Evolutionary conservation across 148 eudicot genomes (phyloP), one percentile per base, ranked within the genome.

Genomic region (Rhododendron ferrugineum): DNA sequence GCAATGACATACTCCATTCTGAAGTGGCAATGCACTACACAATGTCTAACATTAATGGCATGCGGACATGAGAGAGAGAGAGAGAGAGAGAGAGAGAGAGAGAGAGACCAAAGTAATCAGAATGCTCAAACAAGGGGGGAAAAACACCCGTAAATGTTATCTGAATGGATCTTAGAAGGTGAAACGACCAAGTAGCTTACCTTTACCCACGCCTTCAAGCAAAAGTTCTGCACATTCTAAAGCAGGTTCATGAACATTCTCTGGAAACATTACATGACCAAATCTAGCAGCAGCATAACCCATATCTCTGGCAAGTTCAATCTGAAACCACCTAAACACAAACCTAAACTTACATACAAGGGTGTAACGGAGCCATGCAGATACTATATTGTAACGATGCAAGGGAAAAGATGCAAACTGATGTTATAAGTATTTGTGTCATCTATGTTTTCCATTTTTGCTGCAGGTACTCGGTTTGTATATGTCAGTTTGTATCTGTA

Each of bases 221-320:
- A 97, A 89, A 90, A 95, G 96, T 86, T 97, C 98, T 26, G 98
- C 95, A 90, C 96, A 95, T 84, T 88, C 90, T 72, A 97, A 88
- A 34, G 93, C 98, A 85, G 99, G 98, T 89, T 95, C 98, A 86
- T 97, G 89, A 76, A 97, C 99, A 91, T 97, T 97, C 91, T 95
- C 98, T 11, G 99, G 99, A 86, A 95, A 97, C 99, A 97, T 97
- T 73, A 97, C 98, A 93, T 95, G 98, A 64, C 99, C 99, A 92
- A 91, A 96, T 88, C 99, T 95, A 7, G 98, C 99, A 86, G 98
- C 96, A 89, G 98, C 91, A 89, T 97, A 97, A 79, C 99, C 98
- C 95, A 97, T 94, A 87, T 94, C 95, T 88, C 93, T 91, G 80
- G 99, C 99, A 84, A 97, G 94, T 92, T 97, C 98, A 94, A 92